These are phyloP conservation scores for Quambalaria eucalypti DNA, from an alignment of 1,284 basidiomycete species.

Conservation along the genomic window DNA sequence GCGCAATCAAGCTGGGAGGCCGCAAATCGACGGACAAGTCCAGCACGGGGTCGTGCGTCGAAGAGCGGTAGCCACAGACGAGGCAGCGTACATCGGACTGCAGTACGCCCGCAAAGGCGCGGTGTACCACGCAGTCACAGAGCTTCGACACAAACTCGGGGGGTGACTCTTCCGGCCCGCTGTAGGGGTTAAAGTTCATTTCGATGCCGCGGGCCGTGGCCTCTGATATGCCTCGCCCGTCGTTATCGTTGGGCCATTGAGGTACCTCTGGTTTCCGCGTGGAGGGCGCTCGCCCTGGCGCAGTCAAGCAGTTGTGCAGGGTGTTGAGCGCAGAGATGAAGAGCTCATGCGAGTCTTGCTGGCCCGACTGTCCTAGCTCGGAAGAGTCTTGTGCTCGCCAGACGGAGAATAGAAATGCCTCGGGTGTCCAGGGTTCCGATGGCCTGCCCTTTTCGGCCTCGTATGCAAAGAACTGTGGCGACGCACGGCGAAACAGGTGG, in stretches of 20 bases:
- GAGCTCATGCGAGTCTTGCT: conserved; percentile 83
- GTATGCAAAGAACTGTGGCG: conserved; percentile 2
- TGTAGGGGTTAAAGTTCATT: neutral
- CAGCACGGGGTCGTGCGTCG: conserved; percentile 77
- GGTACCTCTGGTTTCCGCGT: neutral
- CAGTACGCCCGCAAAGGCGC: conserved; percentile 75
- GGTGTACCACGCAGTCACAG: conserved; percentile 86
- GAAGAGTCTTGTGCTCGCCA: conserved; percentile 65
- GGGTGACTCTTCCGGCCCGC: neutral
- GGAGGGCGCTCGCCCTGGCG: conserved; percentile 17
- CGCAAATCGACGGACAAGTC: conserved; percentile 78
- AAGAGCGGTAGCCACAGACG: conserved; percentile 62
- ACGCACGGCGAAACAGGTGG: neutral
- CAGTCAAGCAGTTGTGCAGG: conserved; percentile 32
- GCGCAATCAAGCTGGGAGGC: conserved; percentile 17
- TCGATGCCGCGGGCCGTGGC: neutral
- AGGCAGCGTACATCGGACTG: conserved; percentile 85
- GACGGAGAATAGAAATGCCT: conserved; percentile 71
- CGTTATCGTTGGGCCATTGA: neutral
- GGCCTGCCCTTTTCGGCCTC: neutral
- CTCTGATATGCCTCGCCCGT: neutral
- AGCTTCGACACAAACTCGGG: conserved; percentile 4
- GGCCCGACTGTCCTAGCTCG: conserved; percentile 81
- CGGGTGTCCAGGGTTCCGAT: conserved; percentile 55
- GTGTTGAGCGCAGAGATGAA: conserved; percentile 44